These are phyloP conservation scores for Phytophthora pinifolia DNA, from an alignment of 352 stramenopile species.

Conservation along the genomic window DNA sequence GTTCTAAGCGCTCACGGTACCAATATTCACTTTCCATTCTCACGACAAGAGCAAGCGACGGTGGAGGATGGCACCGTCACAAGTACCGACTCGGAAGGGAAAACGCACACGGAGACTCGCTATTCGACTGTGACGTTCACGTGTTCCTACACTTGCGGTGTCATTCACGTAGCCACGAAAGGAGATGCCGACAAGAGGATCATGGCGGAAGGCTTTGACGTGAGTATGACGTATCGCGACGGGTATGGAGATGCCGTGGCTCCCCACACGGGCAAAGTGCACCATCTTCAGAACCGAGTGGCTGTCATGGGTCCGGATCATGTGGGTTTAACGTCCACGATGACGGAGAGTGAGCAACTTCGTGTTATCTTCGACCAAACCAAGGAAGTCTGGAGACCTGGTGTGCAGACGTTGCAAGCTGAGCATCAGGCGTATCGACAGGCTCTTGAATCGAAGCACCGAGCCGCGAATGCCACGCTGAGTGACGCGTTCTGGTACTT, in stretches of 20 bases:
- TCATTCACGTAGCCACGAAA: slow-evolving; percentile 18
- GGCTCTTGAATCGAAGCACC: slow-evolving; percentile 22
- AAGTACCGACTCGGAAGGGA: slow-evolving; percentile 24
- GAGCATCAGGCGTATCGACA: slow-evolving; percentile 30
- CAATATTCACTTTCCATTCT: slow-evolving; percentile 36
- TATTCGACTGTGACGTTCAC: slow-evolving; percentile 37
- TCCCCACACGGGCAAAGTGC: slow-evolving; percentile 32
- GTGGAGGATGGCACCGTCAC: slow-evolving; percentile 39
- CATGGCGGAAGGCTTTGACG: slow-evolving; percentile 49
- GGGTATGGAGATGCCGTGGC: slow-evolving; percentile 35
- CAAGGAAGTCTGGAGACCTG: slow-evolving; percentile 15
- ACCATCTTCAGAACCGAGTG: slow-evolving; percentile 31
- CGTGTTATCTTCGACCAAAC: slow-evolving; percentile 30
- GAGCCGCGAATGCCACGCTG: slow-evolving; percentile 27
- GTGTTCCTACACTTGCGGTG: slow-evolving; percentile 33
- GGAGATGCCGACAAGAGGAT: slow-evolving; percentile 19
- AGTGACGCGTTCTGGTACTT: slow-evolving; percentile 53
- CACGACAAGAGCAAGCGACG: slow-evolving; percentile 32
- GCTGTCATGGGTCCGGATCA: slow-evolving; percentile 30
- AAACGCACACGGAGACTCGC: slow-evolving; percentile 22
- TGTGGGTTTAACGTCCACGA: slow-evolving; percentile 31
- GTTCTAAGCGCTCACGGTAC: slow-evolving; percentile 19
- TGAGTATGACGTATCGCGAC: slow-evolving; percentile 44
- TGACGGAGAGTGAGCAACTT: slow-evolving; percentile 35
- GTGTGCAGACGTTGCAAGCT: slow-evolving; percentile 11